Conservation (phyloP, 352 stramenopile species). For the Pythium aquatile region DNA sequence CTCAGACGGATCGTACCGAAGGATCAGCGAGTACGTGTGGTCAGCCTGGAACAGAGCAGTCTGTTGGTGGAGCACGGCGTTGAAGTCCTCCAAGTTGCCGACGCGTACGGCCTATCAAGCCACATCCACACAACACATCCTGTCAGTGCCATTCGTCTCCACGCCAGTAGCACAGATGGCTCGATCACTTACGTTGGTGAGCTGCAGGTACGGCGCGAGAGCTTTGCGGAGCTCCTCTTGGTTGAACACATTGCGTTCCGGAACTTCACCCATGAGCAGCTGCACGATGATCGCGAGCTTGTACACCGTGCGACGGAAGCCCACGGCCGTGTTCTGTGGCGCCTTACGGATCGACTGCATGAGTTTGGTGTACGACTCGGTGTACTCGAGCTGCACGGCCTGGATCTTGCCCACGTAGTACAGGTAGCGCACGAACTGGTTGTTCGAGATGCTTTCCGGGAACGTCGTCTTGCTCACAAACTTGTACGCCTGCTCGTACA, state of each 20-base stretch:
- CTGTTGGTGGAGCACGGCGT: slow-evolving; percentile 86
- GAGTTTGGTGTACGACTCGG: slow-evolving; percentile 94
- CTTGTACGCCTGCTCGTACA: slow-evolving; percentile 93
- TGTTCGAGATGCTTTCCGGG: slow-evolving; percentile 94
- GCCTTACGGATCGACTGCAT: slow-evolving; percentile 97
- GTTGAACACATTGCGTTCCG: slow-evolving; percentile 94
- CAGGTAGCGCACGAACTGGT: slow-evolving; percentile 97
- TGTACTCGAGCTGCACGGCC: slow-evolving; percentile 97
- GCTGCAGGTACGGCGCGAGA: slow-evolving; percentile 93
- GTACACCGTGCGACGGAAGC: slow-evolving; percentile 96
- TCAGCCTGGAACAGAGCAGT: slow-evolving; percentile 89
- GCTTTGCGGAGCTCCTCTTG: slow-evolving; percentile 86
- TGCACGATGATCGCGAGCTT: slow-evolving; percentile 97
- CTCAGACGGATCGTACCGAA: slow-evolving; percentile 52
- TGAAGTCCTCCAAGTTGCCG: slow-evolving; percentile 96
- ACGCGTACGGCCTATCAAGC: slow-evolving; percentile 88
- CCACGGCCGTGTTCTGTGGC: slow-evolving; percentile 94
- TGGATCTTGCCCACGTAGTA: slow-evolving; percentile 97
- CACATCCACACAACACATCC: slow-evolving; percentile 1
- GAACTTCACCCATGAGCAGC: slow-evolving; percentile 97
- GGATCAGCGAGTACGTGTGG: slow-evolving; percentile 96
- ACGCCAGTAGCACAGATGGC: neutral
- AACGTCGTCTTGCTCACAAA: slow-evolving; percentile 90
- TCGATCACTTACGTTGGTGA: slow-evolving; percentile 83
- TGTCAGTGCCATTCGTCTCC: neutral